Evolutionary conservation across 495 filamentous ascomycete species (phyloP).

Genomic region (Cudoniella acicularis): DNA sequence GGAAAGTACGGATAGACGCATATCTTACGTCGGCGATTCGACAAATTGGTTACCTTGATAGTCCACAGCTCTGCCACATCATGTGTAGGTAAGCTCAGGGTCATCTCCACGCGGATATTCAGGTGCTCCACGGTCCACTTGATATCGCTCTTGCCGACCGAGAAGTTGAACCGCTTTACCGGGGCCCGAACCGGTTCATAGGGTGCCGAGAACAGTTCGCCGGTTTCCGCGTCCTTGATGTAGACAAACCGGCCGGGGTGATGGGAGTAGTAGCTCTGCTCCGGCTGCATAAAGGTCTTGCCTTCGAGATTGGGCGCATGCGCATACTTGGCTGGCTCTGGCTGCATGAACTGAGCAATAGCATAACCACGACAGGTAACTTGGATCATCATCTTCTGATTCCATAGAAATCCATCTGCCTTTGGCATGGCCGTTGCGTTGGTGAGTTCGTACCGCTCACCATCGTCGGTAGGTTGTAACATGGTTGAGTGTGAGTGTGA

Average conservation of each 20-base stretch:
- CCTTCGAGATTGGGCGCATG: conserved; percentile 53
- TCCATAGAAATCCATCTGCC: conserved; percentile 55
- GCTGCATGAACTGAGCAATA: conserved; percentile 57
- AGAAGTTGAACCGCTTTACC: conserved; percentile 48
- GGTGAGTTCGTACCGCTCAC: conserved; percentile 50
- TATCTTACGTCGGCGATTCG: conserved; percentile 38
- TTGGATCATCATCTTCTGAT: conserved; percentile 59
- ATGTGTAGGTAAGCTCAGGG: conserved; percentile 45
- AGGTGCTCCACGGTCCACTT: conserved; percentile 47
- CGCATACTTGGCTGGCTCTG: conserved; percentile 54
- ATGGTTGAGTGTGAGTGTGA: conserved; percentile 7
- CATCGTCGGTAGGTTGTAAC: conserved; percentile 44
- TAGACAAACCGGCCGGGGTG: conserved; percentile 58
- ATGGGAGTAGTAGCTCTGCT: conserved; percentile 56
- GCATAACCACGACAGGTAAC: conserved; percentile 54
- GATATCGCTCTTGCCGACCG: conserved; percentile 51
- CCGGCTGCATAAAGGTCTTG: conserved; percentile 58
- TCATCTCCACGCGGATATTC: conserved; percentile 50
- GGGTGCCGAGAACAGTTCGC: conserved; percentile 50
- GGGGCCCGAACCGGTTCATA: conserved; percentile 50
- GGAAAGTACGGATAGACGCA: conserved; percentile 54
- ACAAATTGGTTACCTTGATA: conserved; percentile 49
- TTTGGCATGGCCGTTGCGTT: conserved; percentile 54
- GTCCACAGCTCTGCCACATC: conserved; percentile 55
- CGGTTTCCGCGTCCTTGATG: conserved; percentile 52